phyloP scores from a whole-genome alignment of 768 basidiomycete species.

The Macrocybe gigantea region DNA sequence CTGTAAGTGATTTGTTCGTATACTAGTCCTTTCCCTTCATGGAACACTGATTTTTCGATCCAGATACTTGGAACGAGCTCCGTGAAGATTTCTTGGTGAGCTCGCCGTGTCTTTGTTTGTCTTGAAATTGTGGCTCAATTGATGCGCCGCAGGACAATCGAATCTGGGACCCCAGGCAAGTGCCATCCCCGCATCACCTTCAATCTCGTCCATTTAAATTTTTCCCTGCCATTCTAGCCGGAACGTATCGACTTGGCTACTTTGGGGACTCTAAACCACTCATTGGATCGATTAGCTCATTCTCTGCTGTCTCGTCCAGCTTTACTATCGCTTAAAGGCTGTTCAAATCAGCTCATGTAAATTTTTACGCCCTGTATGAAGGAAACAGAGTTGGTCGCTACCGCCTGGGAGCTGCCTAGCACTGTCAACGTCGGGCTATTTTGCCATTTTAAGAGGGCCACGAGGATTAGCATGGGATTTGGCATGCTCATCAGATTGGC shows the following conservation, averaged over 20 bases:
- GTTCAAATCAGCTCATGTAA: slow-evolving; percentile 1
- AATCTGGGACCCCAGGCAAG: slow-evolving; percentile 51
- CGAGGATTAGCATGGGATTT: too few species aligned
- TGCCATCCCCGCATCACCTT: slow-evolving; percentile 5
- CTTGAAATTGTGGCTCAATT: slow-evolving; percentile 5
- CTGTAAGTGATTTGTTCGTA: slow-evolving; percentile 26
- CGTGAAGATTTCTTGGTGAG: slow-evolving; percentile 64
- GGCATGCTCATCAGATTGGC: too few species aligned
- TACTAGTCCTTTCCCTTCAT: too few species aligned
- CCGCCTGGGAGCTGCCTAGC: too few species aligned
- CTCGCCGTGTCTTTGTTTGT: neutral
- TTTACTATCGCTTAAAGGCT: slow-evolving; percentile 49
- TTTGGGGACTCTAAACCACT: slow-evolving; percentile 74
- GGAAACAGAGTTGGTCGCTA: neutral
- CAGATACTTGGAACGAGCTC: slow-evolving; percentile 57
- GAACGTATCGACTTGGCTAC: slow-evolving; percentile 67
- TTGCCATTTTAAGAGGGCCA: too few species aligned
- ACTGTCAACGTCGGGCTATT: too few species aligned
- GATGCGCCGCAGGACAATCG: slow-evolving; percentile 46
- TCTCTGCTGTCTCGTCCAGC: slow-evolving; percentile 54
- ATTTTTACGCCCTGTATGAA: neutral
- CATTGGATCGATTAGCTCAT: slow-evolving; percentile 55
- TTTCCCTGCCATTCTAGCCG: slow-evolving; percentile 33
- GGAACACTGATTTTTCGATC: neutral
- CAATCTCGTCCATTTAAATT: neutral